Evolutionary conservation across 768 basidiomycete species (phyloP).

Genomic region (Termitomyces sp.): DNA sequence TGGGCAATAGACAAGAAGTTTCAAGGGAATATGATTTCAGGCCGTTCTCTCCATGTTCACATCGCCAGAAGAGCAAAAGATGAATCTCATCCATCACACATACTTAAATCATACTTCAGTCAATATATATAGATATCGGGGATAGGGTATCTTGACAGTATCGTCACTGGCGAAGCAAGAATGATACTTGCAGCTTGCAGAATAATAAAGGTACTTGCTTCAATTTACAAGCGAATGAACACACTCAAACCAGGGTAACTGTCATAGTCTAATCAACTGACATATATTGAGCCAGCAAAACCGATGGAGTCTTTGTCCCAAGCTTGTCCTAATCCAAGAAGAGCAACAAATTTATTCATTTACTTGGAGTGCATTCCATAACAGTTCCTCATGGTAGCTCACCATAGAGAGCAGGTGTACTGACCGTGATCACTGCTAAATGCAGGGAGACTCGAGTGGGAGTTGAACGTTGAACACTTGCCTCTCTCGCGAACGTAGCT

Average conservation of each 20-base stretch:
- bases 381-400: not conserved
- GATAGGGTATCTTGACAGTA: not conserved
- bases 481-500: not conserved
- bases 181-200: not conserved
- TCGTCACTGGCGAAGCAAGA: not conserved
- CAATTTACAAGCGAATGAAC: not conserved
- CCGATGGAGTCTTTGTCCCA: not conserved
- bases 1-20: not conserved
- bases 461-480: not conserved
- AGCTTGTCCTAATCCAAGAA: not conserved
- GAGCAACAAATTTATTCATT: conserved; percentile 17
- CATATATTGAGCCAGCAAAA: conserved; percentile 3
- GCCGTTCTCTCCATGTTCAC: not conserved
- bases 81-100: not conserved
- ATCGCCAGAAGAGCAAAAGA: not conserved
- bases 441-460: not conserved
- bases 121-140: not conserved
- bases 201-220: too few relatives aligned
- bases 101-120: not conserved
- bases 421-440: not conserved
- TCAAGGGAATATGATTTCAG: not conserved
- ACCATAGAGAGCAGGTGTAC: not conserved
- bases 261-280: conserved; percentile 6
- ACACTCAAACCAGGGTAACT: not conserved
- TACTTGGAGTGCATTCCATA: conserved; percentile 43